These are phyloP conservation scores for Arthroderma uncinatum DNA, from an alignment of 2,329 filamentous ascomycete species.

Conservation along the genomic window DNA sequence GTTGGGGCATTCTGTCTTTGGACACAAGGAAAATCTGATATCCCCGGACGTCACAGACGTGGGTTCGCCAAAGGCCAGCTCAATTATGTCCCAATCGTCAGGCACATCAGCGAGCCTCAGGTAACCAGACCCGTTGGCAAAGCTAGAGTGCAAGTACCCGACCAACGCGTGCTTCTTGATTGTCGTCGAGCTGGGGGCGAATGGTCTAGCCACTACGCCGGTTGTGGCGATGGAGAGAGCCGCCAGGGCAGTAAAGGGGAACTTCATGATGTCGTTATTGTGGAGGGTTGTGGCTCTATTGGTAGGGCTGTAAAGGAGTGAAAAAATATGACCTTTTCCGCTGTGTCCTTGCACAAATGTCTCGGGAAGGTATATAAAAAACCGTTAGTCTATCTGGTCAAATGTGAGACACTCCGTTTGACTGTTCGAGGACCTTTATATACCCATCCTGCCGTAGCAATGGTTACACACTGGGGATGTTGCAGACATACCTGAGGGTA, in stretches of 20 bases:
- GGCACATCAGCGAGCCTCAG: slow-evolving; percentile 4
- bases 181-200: not conserved
- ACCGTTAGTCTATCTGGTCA: not conserved
- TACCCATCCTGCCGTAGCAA: not conserved
- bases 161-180: slow-evolving; percentile 6
- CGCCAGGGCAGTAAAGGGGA: not conserved
- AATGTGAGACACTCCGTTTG: not conserved
- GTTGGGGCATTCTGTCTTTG: slow-evolving; percentile 6
- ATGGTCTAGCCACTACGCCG: not conserved
- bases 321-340: not conserved
- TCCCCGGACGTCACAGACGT: slow-evolving; percentile 8
- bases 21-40: slow-evolving; percentile 4
- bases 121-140: slow-evolving; percentile 9
- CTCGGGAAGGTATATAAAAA: not conserved
- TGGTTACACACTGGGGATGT: not conserved
- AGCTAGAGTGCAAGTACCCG: slow-evolving; percentile 8
- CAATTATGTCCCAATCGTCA: slow-evolving; percentile 8
- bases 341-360: not conserved
- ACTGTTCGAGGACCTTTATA: not conserved
- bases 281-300: not conserved
- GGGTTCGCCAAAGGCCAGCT: slow-evolving; percentile 7
- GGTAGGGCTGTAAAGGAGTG: not conserved
- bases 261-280: slow-evolving; percentile 1
- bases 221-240: not conserved
- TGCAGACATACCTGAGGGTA: not conserved